Evolutionary conservation across 2,329 filamentous ascomycete genomes (phyloP).

Genomic region (Xylariomycetidae sp.): DNA sequence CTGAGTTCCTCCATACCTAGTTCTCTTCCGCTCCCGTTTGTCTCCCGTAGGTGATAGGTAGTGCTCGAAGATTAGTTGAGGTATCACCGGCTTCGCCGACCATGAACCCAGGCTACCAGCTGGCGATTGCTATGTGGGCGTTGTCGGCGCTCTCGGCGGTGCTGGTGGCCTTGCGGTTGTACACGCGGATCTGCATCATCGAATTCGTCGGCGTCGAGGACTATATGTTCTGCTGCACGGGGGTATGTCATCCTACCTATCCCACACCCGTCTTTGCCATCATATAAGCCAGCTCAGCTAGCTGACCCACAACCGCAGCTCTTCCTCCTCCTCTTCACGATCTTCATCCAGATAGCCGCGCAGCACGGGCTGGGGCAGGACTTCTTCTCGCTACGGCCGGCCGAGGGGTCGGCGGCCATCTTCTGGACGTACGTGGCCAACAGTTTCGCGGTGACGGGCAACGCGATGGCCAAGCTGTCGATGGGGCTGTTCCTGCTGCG

Average conservation of each 20-base stretch:
- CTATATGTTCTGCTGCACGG: constrained; percentile 29
- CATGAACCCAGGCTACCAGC: constrained; percentile 26
- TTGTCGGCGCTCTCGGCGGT: constrained; percentile 25
- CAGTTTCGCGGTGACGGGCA: constrained; percentile 30
- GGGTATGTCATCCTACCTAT: constrained; percentile 15
- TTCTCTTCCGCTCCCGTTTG: no score
- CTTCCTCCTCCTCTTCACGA: constrained; percentile 28
- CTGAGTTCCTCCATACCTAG: no score
- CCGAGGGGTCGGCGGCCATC: constrained; percentile 29
- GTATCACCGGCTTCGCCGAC: constrained; percentile 8
- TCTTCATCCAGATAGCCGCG: constrained; percentile 30
- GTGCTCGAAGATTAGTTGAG: constrained; percentile 1
- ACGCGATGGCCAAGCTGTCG: constrained; percentile 32
- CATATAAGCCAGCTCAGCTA: neutral
- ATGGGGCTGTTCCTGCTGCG: constrained; percentile 34
- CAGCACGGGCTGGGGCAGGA: constrained; percentile 28
- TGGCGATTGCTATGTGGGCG: constrained; percentile 28
- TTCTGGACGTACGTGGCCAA: constrained; percentile 34
- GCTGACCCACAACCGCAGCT: constrained; percentile 9
- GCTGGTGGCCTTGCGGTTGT: constrained; percentile 19
- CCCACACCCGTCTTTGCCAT: neutral
- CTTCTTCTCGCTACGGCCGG: constrained; percentile 26
- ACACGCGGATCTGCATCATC: constrained; percentile 26
- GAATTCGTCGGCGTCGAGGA: constrained; percentile 31
- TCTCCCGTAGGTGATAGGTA: no score